Percentiles rank a stretch among this genome's conserved stretches.
phyloP scores from a whole-genome alignment of 257 asterid species.

The Anisodus acutangulus region DNA sequence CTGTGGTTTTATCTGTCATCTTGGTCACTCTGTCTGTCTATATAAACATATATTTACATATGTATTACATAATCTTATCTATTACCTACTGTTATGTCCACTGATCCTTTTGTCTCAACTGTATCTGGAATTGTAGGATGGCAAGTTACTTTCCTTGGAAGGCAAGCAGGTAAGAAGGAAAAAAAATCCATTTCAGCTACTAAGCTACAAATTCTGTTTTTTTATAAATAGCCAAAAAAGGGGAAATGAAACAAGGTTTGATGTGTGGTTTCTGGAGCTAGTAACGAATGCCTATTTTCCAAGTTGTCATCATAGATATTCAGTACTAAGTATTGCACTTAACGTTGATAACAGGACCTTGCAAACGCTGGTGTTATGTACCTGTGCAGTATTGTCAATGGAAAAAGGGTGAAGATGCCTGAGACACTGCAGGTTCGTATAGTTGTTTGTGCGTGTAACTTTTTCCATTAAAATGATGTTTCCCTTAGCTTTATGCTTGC shows the following conservation, averaged over 20 bases:
- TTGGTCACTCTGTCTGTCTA: neutral
- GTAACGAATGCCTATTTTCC: neutral
- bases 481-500: conserved; percentile 23
- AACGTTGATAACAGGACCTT: conserved; percentile 54
- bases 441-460: neutral
- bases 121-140: conserved; percentile 61
- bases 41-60: neutral
- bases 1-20: neutral
- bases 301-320: neutral
- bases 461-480: neutral
- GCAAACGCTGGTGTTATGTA: conserved; percentile 79
- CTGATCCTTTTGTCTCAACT: neutral
- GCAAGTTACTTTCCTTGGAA: conserved; percentile 68
- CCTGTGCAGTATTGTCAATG: conserved; percentile 61
- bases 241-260: neutral
- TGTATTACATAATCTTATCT: neutral
- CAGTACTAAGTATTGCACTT: conserved; percentile 21
- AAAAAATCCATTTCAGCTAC: neutral
- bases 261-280: conserved; percentile 1
- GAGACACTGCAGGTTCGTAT: conserved; percentile 64
- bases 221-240: neutral
- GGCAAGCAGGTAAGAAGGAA: conserved; percentile 64
- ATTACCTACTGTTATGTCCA: neutral
- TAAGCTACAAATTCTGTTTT: conserved; percentile 22
- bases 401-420: conserved; percentile 65